Evolutionary conservation across 140 eudicot species (phyloP), one percentile per base, ranked within the genome.

Genomic region (Artemisia princeps): DNA sequence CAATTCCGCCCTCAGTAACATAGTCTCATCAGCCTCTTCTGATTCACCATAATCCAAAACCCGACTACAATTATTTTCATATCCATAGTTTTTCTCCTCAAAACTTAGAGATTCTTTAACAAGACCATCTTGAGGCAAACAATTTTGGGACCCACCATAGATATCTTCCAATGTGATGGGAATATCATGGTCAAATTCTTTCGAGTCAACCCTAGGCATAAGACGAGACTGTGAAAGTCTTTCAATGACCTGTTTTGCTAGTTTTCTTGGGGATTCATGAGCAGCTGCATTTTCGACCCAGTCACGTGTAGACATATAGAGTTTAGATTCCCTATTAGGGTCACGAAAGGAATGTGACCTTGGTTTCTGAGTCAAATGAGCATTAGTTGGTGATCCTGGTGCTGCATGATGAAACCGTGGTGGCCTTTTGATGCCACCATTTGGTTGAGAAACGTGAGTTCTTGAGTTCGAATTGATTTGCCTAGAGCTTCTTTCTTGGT

Each of bases 141-240:
- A 62, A 2, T 84, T 67, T 52, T 70, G 67, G 10, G 83, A 74
- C 63, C 82, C 77, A 49, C 79, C 76, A 67, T 85, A 85, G 17
- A 91, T 62, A 77, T 91, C 97, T 60, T 91, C 96, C 23, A 91
- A 62, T 54, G 96, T 87, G 74, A 91, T 91, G 8, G 97, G 97
- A 49, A 69, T 69, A 70, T 81, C 86, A 33, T 84, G 60, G 53
- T 83, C 91, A 63, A 74, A 77, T 51, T 76, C 87, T 44, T 65
- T 77, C 16, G 80, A 64, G 74, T 80, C 79, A 48, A 59, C 83
- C 58, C 70, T 76, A 11, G 91, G 83, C 64, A 70, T 56, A 70
- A 40, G 71, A 64, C 77, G 82, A 68, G 92, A 73, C 67, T 85
- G 91, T 59, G 96, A 87, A 72, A 91, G 97, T 72, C 88, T 83